These are phyloP conservation scores for Mycena venus DNA, from an alignment of 768 basidiomycete species.

Conservation along the genomic window DNA sequence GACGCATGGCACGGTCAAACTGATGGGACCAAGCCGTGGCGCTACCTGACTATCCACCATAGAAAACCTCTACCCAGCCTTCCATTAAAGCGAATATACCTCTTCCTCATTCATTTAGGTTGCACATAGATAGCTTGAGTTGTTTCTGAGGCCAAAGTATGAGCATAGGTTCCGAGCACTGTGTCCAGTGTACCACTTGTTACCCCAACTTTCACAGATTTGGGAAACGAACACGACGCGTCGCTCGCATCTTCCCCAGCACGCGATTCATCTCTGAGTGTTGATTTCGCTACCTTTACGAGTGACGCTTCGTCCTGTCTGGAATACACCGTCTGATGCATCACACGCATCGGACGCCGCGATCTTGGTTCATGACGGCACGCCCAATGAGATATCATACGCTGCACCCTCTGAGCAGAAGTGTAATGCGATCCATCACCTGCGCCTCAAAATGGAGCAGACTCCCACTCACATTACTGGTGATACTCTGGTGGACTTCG, in stretches of 20 bases:
- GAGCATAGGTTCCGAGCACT: not conserved
- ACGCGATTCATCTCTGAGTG: not conserved
- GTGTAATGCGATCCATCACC: not conserved
- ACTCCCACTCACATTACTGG: not conserved
- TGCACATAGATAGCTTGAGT: no score
- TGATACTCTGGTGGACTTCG: not conserved
- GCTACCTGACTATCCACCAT: no score
- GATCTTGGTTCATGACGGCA: not conserved
- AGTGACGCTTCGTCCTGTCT: not conserved
- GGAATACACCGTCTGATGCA: not conserved
- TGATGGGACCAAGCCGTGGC: no score
- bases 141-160: no score
- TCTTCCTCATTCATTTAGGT: no score
- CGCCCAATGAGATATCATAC: not conserved
- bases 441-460: not conserved
- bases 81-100: no score
- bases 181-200: not conserved
- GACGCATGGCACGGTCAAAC: no score
- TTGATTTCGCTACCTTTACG: not conserved
- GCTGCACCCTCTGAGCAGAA: not conserved
- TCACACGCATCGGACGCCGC: not conserved
- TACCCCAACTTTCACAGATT: not conserved
- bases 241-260: not conserved
- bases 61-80: no score
- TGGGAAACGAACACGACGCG: not conserved